These are phyloP conservation scores for Lepraria neglecta DNA, from an alignment of 495 filamentous ascomycete species.

Conservation along the genomic window DNA sequence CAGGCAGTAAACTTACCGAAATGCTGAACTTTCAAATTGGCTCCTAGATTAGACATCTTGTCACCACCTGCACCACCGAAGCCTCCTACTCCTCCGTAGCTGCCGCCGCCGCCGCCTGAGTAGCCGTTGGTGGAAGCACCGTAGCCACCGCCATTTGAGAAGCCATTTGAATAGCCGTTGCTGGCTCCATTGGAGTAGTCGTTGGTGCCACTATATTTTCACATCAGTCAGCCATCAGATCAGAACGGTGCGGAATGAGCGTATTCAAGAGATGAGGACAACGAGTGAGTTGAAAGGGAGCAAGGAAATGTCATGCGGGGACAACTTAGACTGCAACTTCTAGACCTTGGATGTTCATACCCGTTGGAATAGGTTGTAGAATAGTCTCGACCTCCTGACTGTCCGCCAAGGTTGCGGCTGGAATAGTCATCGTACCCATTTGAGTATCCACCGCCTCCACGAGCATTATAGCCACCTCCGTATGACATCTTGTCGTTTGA, in stretches of 20 bases:
- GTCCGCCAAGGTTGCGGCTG: constrained; percentile 23
- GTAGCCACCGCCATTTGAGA: constrained; percentile 38
- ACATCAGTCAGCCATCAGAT: constrained; percentile 26
- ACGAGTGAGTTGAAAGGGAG: constrained; percentile 11
- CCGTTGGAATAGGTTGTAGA: constrained; percentile 33
- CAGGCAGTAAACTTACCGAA: constrained; percentile 59
- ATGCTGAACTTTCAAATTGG: constrained; percentile 72
- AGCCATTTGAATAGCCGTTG: constrained; percentile 49
- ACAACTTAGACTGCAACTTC: constrained; percentile 25
- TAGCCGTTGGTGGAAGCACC: constrained; percentile 35
- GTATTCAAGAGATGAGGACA: constrained; percentile 10
- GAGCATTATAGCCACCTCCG: constrained; percentile 57
- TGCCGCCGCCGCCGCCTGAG: constrained; percentile 43
- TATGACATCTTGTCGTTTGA: constrained; percentile 53
- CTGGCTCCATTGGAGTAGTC: constrained; percentile 37
- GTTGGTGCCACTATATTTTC: constrained; percentile 40
- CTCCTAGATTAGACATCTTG: constrained; percentile 87
- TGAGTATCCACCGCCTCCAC: constrained; percentile 41
- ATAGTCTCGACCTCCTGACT: constrained; percentile 27
- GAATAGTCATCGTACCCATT: constrained; percentile 38
- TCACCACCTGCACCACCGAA: constrained; percentile 63
- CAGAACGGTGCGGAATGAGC: background rate
- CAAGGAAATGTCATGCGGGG: constrained; percentile 19
- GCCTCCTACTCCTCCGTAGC: constrained; percentile 47
- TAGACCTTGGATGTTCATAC: constrained; percentile 35